phyloP scores from a whole-genome alignment of 768 basidiomycete species.

The Pleurotus cornucopiae region DNA sequence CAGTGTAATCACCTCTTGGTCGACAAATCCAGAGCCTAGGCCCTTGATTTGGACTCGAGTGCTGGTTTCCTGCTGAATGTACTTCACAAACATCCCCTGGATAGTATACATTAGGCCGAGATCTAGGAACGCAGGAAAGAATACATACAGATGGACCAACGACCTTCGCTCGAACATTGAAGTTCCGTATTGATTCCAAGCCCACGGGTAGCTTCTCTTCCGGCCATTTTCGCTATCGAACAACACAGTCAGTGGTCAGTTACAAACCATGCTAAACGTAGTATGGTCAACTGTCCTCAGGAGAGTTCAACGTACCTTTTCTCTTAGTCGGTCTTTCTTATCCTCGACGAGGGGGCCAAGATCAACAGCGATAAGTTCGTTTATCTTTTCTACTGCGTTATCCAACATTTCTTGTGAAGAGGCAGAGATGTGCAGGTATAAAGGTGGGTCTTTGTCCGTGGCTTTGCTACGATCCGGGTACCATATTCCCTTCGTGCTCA shows the following conservation, averaged over 20 bases:
- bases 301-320: slow-evolving; percentile 43
- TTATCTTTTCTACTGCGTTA: slow-evolving; percentile 63
- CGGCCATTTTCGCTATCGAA: slow-evolving; percentile 85
- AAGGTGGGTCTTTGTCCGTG: slow-evolving; percentile 86
- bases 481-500: slow-evolving; percentile 93
- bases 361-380: slow-evolving; percentile 70
- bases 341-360: slow-evolving; percentile 81
- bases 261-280: background rate
- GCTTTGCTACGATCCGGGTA: slow-evolving; percentile 91
- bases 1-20: slow-evolving; percentile 29
- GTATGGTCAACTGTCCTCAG: background rate
- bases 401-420: slow-evolving; percentile 61
- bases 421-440: slow-evolving; percentile 93
- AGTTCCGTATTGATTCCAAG: slow-evolving; percentile 89
- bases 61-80: slow-evolving; percentile 94
- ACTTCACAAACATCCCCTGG: slow-evolving; percentile 74
- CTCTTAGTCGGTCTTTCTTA: slow-evolving; percentile 63
- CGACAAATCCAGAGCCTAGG: slow-evolving; percentile 89
- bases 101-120: background rate
- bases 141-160: slow-evolving; percentile 83
- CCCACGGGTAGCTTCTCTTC: slow-evolving; percentile 92
- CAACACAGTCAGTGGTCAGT: background rate
- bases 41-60: slow-evolving; percentile 98
- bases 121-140: background rate
- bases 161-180: slow-evolving; percentile 96